A percentile compares a stretch with the other conserved stretches of the same genome.
phyloP scores from a whole-genome alignment of 2,329 filamentous ascomycete species.

The Fusarium aywerte region DNA sequence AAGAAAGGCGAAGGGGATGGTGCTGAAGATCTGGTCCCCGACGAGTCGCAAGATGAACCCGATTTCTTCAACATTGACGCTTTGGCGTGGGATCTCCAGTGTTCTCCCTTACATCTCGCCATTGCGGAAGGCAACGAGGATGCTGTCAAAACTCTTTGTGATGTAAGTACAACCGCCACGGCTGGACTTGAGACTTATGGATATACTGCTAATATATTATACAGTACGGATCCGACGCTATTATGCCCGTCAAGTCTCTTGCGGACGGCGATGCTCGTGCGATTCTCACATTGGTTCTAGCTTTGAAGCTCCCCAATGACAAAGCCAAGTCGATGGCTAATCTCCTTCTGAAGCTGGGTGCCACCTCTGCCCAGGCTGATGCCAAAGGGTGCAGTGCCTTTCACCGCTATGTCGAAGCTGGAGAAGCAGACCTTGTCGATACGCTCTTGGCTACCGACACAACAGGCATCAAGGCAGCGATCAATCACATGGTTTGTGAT shows the following conservation, averaged over 20 bases:
- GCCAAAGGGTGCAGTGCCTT: slow-evolving; percentile 71
- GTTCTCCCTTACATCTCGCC: slow-evolving; percentile 81
- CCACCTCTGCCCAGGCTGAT: slow-evolving; percentile 79
- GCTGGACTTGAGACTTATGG: background rate
- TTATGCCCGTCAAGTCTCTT: slow-evolving; percentile 77
- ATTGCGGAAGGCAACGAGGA: slow-evolving; percentile 77
- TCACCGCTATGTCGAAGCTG: slow-evolving; percentile 68
- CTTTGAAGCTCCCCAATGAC: slow-evolving; percentile 70
- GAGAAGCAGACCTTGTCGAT: slow-evolving; percentile 61
- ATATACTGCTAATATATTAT: slow-evolving; percentile 35
- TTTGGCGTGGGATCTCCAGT: slow-evolving; percentile 80
- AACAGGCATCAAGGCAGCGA: slow-evolving; percentile 68
- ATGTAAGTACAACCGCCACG: slow-evolving; percentile 52
- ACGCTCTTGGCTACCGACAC: slow-evolving; percentile 66
- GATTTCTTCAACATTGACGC: slow-evolving; percentile 84
- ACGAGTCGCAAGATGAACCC: slow-evolving; percentile 71
- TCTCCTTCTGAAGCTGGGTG: slow-evolving; percentile 74
- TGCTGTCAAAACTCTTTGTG: slow-evolving; percentile 74
- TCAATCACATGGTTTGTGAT: slow-evolving; percentile 70
- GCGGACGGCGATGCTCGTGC: slow-evolving; percentile 65
- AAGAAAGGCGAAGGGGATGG: slow-evolving; percentile 55
- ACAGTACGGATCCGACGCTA: slow-evolving; percentile 79
- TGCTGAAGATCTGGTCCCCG: slow-evolving; percentile 56
- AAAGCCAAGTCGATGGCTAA: slow-evolving; percentile 73
- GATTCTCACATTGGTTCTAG: slow-evolving; percentile 76